Evolutionary conservation across 192 early-diverging fungal species (phyloP).

Genomic region (Coemansia sp.): DNA sequence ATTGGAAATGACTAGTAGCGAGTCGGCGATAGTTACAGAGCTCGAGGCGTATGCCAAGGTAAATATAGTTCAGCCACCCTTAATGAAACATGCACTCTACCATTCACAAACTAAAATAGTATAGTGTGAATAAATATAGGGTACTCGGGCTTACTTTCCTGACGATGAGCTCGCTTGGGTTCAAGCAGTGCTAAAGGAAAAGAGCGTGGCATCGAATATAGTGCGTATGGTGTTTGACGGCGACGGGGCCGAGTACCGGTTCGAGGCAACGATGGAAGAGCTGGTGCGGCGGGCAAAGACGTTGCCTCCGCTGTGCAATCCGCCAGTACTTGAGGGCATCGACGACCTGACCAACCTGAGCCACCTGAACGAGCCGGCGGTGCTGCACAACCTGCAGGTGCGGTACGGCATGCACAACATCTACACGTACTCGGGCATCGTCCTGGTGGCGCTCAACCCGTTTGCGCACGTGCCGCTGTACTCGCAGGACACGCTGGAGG

Average conservation of each 20-base stretch:
- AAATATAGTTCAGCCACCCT: slow-evolving; percentile 9
- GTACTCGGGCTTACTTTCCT: slow-evolving; percentile 41
- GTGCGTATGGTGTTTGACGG: slow-evolving; percentile 41
- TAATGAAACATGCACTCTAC: neutral
- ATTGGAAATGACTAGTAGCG: slow-evolving; percentile 12
- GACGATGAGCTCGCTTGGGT: slow-evolving; percentile 48
- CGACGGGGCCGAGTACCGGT: slow-evolving; percentile 26
- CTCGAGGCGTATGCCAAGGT: slow-evolving; percentile 50
- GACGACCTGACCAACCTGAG: slow-evolving; percentile 95
- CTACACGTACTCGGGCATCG: slow-evolving; percentile 99
- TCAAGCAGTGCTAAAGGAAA: slow-evolving; percentile 40
- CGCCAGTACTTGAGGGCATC: slow-evolving; percentile 81
- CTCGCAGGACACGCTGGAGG: slow-evolving; percentile 88
- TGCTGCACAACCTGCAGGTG: slow-evolving; percentile 88
- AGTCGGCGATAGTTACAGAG: slow-evolving; percentile 24
- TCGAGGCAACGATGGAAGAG: slow-evolving; percentile 71
- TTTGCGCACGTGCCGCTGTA: slow-evolving; percentile 87
- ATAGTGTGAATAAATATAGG: slow-evolving; percentile 17
- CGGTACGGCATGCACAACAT: slow-evolving; percentile 92
- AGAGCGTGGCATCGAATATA: slow-evolving; percentile 19
- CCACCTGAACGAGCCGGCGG: slow-evolving; percentile 93
- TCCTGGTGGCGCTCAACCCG: slow-evolving; percentile 96
- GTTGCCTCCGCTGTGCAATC: slow-evolving; percentile 92
- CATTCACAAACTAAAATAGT: neutral
- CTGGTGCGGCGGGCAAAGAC: slow-evolving; percentile 66